These are phyloP conservation scores for Nelumbo lutea DNA, from an alignment of 164 flowering plant species.

Conservation along the genomic window DNA sequence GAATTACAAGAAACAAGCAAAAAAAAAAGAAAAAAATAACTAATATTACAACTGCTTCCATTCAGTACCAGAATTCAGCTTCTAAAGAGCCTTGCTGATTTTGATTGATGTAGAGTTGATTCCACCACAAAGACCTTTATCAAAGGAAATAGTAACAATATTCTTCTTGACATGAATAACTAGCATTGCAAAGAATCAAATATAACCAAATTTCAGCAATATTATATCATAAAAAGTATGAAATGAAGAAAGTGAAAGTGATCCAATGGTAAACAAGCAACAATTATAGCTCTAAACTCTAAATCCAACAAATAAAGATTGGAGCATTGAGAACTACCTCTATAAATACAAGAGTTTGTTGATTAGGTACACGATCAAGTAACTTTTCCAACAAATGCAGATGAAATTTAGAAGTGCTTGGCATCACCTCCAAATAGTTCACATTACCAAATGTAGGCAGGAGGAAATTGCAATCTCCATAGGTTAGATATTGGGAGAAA, in stretches of 20 bases:
- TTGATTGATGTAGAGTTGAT: conserved; percentile 91
- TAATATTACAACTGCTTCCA: conserved; percentile 5
- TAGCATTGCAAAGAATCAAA: conserved; percentile 17
- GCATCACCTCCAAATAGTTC: background rate
- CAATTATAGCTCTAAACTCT: no score
- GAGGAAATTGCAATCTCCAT: background rate
- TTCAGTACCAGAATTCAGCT: conserved; percentile 23
- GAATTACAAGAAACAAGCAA: background rate
- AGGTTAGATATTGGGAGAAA: background rate
- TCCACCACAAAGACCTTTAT: conserved; percentile 99
- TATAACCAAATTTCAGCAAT: background rate
- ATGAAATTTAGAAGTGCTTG: no score
- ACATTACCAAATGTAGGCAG: background rate
- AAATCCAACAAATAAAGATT: background rate
- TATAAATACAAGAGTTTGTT: background rate
- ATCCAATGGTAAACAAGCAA: no score
- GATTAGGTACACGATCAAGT: background rate
- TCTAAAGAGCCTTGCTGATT: conserved; percentile 68
- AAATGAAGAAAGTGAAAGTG: background rate
- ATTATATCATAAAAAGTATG: background rate
- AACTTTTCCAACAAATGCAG: no score
- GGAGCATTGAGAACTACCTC: no score
- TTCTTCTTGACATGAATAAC: conserved; percentile 90
- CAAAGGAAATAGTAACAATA: conserved; percentile 76
- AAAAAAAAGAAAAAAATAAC: background rate